Evolutionary conservation across 495 filamentous ascomycete genomes (phyloP).

Genomic region (Trichoderma asperelloides): DNA sequence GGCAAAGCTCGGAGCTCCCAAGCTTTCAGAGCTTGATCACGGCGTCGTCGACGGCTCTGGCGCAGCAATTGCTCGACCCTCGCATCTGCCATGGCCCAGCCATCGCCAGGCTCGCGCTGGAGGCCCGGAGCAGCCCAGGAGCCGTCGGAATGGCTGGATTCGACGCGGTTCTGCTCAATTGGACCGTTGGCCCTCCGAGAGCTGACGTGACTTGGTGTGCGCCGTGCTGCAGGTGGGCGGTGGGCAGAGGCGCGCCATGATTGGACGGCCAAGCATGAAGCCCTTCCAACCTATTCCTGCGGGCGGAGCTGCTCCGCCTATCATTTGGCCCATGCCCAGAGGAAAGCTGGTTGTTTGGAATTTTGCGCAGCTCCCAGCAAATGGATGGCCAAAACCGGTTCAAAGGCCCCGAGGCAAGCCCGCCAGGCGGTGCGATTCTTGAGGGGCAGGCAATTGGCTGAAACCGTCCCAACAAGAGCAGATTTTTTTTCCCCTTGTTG

Average conservation of each 20-base stretch:
- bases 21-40: not conserved
- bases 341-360: conserved; percentile 9
- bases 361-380: not conserved
- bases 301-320: conserved; percentile 5
- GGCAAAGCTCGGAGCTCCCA: not conserved
- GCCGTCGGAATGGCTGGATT: not conserved
- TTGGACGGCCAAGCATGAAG: not conserved
- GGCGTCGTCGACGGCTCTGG: not conserved
- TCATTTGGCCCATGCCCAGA: conserved; percentile 8
- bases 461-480: not conserved
- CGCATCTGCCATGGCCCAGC: not conserved
- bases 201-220: conserved; percentile 8
- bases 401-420: not conserved
- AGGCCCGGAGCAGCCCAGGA: not conserved
- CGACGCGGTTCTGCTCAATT: not conserved
- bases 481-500: not conserved
- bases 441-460: not conserved
- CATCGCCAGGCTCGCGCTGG: not conserved
- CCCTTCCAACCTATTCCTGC: not conserved
- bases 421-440: not conserved
- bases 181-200: not conserved
- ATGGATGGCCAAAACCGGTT: not conserved
- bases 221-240: not conserved
- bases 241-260: not conserved
- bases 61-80: not conserved